These are phyloP conservation scores for Macrophomina pseudophaseolina DNA, from an alignment of 2,329 filamentous ascomycete genomes.

Conservation along the genomic window DNA sequence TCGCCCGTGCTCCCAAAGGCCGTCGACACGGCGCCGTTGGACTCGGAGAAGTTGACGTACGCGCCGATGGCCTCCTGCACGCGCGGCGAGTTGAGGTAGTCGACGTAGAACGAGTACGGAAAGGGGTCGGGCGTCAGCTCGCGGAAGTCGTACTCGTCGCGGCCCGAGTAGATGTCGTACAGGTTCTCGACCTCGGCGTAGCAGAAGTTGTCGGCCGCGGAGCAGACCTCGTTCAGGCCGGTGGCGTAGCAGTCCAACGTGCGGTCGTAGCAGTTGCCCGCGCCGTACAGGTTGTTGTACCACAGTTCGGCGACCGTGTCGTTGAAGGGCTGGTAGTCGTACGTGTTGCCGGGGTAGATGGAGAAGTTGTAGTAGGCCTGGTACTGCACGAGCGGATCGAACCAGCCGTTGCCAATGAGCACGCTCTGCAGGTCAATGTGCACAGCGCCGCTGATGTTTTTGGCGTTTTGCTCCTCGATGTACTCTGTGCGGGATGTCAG, in stretches of 20 bases:
- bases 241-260: constrained; percentile 60
- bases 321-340: constrained; percentile 60
- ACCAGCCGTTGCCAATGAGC: constrained; percentile 65
- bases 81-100: constrained; percentile 63
- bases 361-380: constrained; percentile 64
- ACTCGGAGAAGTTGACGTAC: constrained; percentile 61
- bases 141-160: constrained; percentile 67
- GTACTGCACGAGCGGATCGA: constrained; percentile 61
- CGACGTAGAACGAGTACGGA: constrained; percentile 59
- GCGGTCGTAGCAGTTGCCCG: constrained; percentile 65
- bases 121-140: constrained; percentile 63
- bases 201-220: constrained; percentile 62
- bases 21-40: constrained; percentile 49
- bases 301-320: constrained; percentile 55
- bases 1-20: constrained; percentile 58
- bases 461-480: constrained; percentile 54
- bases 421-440: constrained; percentile 57
- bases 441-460: constrained; percentile 50
- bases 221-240: constrained; percentile 59
- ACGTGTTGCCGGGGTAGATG: constrained; percentile 62
- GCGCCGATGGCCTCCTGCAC: constrained; percentile 65
- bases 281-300: constrained; percentile 65
- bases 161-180: constrained; percentile 57
- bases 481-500: constrained; percentile 39
- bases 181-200: constrained; percentile 57